Evolutionary conservation across 371 early-diverging fungal species (phyloP).

Genomic region (Mucor piriformis): DNA sequence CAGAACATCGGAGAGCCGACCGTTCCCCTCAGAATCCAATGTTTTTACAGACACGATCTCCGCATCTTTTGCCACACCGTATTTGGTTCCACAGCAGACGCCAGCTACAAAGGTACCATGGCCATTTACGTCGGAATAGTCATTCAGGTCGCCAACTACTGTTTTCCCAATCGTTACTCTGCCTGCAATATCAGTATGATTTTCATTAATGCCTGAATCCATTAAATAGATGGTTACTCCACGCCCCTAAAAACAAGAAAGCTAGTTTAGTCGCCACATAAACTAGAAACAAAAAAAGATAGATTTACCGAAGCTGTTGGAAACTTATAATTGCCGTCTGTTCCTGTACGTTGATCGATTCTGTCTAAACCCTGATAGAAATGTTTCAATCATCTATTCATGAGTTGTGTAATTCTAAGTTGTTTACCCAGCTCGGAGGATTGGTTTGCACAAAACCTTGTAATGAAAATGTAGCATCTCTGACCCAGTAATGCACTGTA

Average conservation of each 20-base stretch:
- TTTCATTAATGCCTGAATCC: slow-evolving; percentile 37
- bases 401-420: too few relatives aligned
- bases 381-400: too few relatives aligned
- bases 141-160: slow-evolving; percentile 27
- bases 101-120: slow-evolving; percentile 71
- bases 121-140: slow-evolving; percentile 36
- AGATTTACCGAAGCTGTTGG: slow-evolving; percentile 31
- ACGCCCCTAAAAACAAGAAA: too few relatives aligned
- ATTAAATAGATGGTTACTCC: slow-evolving; percentile 46
- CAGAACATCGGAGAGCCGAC: slow-evolving; percentile 60
- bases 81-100: slow-evolving; percentile 59
- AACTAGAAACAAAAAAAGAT: not conserved
- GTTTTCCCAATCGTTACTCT: slow-evolving; percentile 39
- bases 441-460: slow-evolving; percentile 48
- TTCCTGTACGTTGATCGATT: slow-evolving; percentile 47
- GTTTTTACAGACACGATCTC: slow-evolving; percentile 67
- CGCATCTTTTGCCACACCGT: slow-evolving; percentile 66
- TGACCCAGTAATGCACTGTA: slow-evolving; percentile 44
- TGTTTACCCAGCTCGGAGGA: slow-evolving; percentile 51
- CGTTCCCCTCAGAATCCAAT: slow-evolving; percentile 54
- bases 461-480: slow-evolving; percentile 39
- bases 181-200: slow-evolving; percentile 43
- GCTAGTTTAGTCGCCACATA: not conserved
- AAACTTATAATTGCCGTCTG: slow-evolving; percentile 40
- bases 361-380: slow-evolving; percentile 42